Conservation (phyloP, 1,284 basidiomycete species). For the Fomitopsis palustris region DNA sequence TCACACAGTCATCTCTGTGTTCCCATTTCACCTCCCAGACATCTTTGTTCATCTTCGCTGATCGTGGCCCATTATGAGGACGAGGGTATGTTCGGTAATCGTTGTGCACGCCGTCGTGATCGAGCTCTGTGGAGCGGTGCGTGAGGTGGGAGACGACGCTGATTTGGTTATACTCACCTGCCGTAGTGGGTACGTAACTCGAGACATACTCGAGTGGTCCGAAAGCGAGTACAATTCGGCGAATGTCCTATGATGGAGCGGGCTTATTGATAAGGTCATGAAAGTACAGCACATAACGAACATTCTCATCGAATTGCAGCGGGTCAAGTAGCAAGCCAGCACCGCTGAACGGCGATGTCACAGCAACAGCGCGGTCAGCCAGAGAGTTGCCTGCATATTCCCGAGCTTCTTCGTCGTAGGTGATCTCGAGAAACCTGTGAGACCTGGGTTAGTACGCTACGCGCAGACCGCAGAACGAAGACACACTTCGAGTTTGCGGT, state of each 20-base stretch:
- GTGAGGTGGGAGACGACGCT: background rate
- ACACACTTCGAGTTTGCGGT: slow-evolving; percentile 43
- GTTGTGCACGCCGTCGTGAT: background rate
- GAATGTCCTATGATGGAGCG: slow-evolving; percentile 38
- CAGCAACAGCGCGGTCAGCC: background rate
- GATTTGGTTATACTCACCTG: slow-evolving; percentile 1
- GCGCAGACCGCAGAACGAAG: background rate
- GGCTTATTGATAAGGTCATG: background rate
- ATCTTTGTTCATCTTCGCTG: slow-evolving; percentile 48
- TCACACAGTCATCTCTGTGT: slow-evolving; percentile 69
- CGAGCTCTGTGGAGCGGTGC: background rate
- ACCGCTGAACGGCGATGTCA: slow-evolving; percentile 25
- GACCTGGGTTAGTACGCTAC: background rate
- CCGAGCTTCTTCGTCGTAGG: slow-evolving; percentile 54
- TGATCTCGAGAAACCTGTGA: slow-evolving; percentile 47
- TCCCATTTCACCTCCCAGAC: slow-evolving; percentile 78
- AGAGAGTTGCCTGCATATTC: slow-evolving; percentile 8
- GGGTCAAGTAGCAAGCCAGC: slow-evolving; percentile 49
- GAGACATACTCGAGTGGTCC: slow-evolving; percentile 51
- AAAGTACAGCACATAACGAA: slow-evolving; percentile 22
- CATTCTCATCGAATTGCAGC: slow-evolving; percentile 55
- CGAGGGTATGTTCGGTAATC: slow-evolving; percentile 3
- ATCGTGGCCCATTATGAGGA: slow-evolving; percentile 55
- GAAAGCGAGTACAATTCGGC: slow-evolving; percentile 46
- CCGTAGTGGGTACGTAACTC: slow-evolving; percentile 10